These are phyloP conservation scores for Graphium sp. DNA, from an alignment of 2,329 filamentous ascomycete genomes.

Conservation along the genomic window DNA sequence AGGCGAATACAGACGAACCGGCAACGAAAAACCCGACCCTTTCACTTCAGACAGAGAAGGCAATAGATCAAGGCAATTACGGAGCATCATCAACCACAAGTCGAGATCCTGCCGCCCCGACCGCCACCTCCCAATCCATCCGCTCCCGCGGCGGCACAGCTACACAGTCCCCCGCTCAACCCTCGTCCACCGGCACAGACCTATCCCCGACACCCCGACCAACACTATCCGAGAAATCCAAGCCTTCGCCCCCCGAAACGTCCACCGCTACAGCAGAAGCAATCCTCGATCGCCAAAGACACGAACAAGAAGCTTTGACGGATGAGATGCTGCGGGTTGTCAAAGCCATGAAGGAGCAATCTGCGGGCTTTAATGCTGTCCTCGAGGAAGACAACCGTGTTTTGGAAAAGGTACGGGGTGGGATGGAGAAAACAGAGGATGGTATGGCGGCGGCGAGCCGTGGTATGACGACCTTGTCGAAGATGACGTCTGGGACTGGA, in stretches of 20 bases:
- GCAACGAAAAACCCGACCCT: too few species aligned
- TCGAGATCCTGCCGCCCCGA: too few species aligned
- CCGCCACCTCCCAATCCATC: conserved; percentile 2
- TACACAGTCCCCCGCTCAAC: conserved; percentile 5
- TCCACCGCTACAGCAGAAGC: conserved; percentile 46
- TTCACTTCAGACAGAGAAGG: too few species aligned
- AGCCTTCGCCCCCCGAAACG: conserved; percentile 16
- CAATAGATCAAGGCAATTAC: too few species aligned
- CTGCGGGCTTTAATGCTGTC: conserved; percentile 51
- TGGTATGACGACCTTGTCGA: conserved; percentile 59
- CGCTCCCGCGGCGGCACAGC: conserved; percentile 2
- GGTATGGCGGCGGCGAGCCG: conserved; percentile 63
- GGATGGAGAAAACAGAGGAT: conserved; percentile 59
- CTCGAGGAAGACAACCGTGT: conserved; percentile 59
- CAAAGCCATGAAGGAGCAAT: conserved; percentile 56
- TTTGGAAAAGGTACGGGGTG: conserved; percentile 52
- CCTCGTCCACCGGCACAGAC: conserved; percentile 16
- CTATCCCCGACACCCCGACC: conserved; percentile 14
- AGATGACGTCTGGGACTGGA: conserved; percentile 75
- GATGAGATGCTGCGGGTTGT: conserved; percentile 71
- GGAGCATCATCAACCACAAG: too few species aligned
- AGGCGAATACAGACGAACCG: too few species aligned
- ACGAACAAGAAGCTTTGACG: conserved; percentile 71
- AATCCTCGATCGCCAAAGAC: conserved; percentile 58
- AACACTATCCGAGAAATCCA: conserved; percentile 12